Percentiles rank a stretch among this genome's conserved stretches.
phyloP scores from a whole-genome alignment of 169 alveolate species.

The Eimeria acervulina region DNA sequence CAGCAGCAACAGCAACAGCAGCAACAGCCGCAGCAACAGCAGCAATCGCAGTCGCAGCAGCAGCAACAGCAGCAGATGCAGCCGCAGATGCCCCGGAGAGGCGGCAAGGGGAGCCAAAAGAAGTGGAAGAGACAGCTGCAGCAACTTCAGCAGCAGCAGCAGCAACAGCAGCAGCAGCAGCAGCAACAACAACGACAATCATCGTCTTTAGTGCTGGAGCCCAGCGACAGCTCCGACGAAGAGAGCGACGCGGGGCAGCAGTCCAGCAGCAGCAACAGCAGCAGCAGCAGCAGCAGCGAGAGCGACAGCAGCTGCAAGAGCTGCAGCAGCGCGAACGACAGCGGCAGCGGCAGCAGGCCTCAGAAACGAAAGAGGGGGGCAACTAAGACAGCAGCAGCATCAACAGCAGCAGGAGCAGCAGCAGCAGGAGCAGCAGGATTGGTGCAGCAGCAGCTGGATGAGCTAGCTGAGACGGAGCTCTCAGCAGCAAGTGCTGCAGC shows the following conservation, averaged over 20 bases:
- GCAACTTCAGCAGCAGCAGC: too few relatives aligned
- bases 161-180: slow-evolving; percentile 42
- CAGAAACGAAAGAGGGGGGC: background rate
- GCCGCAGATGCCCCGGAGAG: too few relatives aligned
- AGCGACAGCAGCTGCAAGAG: background rate
- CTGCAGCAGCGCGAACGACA: too few relatives aligned
- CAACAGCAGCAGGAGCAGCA: background rate
- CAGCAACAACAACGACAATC: background rate
- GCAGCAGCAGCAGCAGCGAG: background rate
- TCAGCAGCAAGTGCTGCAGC: slow-evolving; percentile 41
- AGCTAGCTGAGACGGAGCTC: slow-evolving; percentile 16
- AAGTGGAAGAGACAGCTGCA: too few relatives aligned
- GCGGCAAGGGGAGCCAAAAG: too few relatives aligned
- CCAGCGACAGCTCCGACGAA: slow-evolving; percentile 32
- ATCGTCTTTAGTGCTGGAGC: background rate
- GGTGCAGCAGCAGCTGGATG: background rate
- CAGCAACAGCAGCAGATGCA: too few relatives aligned
- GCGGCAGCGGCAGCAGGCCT: slow-evolving; percentile 11
- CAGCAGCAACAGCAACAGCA: background rate
- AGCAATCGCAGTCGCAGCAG: background rate
- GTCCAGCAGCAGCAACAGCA: slow-evolving; percentile 11
- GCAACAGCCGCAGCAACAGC: background rate
- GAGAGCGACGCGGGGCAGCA: background rate
- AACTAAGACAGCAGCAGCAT: background rate
- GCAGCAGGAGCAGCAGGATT: background rate